A percentile compares a stretch with the other conserved stretches of the same genome.
Conservation (phyloP, 805 yeast genomes). For the Pichia insulana region DNA sequence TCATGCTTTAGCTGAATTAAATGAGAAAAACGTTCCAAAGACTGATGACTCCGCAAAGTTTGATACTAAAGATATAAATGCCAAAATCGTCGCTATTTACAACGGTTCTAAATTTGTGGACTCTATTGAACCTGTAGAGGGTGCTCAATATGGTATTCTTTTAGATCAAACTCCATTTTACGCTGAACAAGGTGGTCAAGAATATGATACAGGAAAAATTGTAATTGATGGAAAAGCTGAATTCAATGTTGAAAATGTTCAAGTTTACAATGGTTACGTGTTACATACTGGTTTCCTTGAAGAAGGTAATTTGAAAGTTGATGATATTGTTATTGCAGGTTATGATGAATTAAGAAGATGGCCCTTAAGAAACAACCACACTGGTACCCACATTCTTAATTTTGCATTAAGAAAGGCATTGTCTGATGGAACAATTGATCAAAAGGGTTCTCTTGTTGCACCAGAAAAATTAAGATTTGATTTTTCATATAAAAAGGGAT, state of each 20-base stretch:
- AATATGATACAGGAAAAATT: slow-evolving; percentile 86
- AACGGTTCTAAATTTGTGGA: slow-evolving; percentile 63
- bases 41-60: slow-evolving; percentile 82
- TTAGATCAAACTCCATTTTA: slow-evolving; percentile 90
- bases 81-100: slow-evolving; percentile 64
- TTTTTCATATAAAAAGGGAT: slow-evolving; percentile 85
- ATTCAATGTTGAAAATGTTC: slow-evolving; percentile 87
- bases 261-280: slow-evolving; percentile 87
- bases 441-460: slow-evolving; percentile 93
- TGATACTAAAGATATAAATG: slow-evolving; percentile 56
- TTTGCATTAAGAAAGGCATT: slow-evolving; percentile 78
- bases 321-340: slow-evolving; percentile 70
- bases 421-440: slow-evolving; percentile 76
- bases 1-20: slow-evolving; percentile 73
- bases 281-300: slow-evolving; percentile 83
- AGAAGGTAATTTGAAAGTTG: slow-evolving; percentile 67
- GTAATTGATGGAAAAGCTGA: slow-evolving; percentile 83
- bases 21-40: slow-evolving; percentile 54
- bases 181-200: slow-evolving; percentile 99
- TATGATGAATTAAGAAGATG: slow-evolving; percentile 90
- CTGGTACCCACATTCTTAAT: slow-evolving; percentile 94
- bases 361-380: slow-evolving; percentile 96
- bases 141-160: slow-evolving; percentile 64
- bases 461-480: slow-evolving; percentile 94
- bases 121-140: slow-evolving; percentile 26